Conservation (phyloP, 345 rosid species). For the Linum trigynum region DNA sequence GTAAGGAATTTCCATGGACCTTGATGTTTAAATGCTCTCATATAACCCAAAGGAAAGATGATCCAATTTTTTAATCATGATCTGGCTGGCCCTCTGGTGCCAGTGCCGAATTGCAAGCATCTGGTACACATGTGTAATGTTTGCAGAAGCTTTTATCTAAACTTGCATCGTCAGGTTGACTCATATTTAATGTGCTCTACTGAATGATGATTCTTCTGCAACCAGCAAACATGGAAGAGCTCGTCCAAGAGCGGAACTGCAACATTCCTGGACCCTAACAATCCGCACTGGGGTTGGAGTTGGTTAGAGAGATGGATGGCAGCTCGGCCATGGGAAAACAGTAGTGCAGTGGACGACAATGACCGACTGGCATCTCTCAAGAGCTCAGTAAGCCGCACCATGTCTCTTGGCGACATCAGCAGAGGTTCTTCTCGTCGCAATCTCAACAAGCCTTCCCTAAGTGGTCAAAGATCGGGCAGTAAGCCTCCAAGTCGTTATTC, state of each 20-base stretch:
- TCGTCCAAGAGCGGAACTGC: not conserved
- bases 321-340: constrained; percentile 63
- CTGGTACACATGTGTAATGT: no score
- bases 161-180: no score
- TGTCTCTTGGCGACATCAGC: constrained; percentile 44
- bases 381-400: constrained; percentile 39
- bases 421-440: constrained; percentile 28
- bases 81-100: no score
- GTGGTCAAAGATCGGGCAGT: constrained; percentile 26
- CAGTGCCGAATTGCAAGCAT: no score
- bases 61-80: no score
- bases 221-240: constrained; percentile 8
- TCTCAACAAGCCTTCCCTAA: constrained; percentile 12
- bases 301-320: constrained; percentile 38
- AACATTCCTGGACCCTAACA: not conserved
- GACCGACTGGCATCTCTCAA: constrained; percentile 48
- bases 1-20: not conserved
- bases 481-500: constrained; percentile 34
- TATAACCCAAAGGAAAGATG: no score
- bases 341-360: constrained; percentile 40
- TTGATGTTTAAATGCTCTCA: no score
- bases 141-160: no score
- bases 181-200: not conserved
- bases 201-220: not conserved
- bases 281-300: constrained; percentile 11